Percentiles rank a stretch among this genome's conserved stretches.
Conservation (phyloP, 1,284 basidiomycete genomes). For the Malassezia dermatis region DNA sequence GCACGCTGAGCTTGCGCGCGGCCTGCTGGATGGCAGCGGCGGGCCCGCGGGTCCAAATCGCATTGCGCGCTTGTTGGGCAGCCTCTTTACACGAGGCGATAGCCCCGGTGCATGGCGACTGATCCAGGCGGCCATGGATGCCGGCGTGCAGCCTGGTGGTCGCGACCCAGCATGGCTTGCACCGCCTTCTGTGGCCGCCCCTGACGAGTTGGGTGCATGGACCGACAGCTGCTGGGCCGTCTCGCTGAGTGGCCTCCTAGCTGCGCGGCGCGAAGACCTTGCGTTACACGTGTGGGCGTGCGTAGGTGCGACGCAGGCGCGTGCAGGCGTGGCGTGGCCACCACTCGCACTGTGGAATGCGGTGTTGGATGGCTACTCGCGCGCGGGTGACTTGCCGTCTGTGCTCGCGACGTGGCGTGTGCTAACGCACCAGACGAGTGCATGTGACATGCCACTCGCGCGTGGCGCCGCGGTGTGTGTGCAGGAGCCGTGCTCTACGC, state of each 20-base stretch:
- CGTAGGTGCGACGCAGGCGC: slow-evolving; percentile 8
- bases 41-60: slow-evolving; percentile 20
- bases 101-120: slow-evolving; percentile 16
- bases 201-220: slow-evolving; percentile 13
- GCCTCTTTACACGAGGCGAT: slow-evolving; percentile 22
- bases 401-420: slow-evolving; percentile 25
- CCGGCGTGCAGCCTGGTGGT: slow-evolving; percentile 14
- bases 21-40: slow-evolving; percentile 24
- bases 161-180: slow-evolving; percentile 10
- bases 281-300: slow-evolving; percentile 28
- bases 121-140: slow-evolving; percentile 24
- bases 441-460: background rate
- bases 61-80: slow-evolving; percentile 28
- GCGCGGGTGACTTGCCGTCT: slow-evolving; percentile 20
- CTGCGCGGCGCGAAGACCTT: slow-evolving; percentile 19
- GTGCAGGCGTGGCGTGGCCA: slow-evolving; percentile 7
- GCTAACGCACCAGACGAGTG: slow-evolving; percentile 4
- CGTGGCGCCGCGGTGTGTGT: background rate
- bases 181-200: background rate
- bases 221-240: slow-evolving; percentile 34
- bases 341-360: slow-evolving; percentile 29
- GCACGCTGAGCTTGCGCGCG: slow-evolving; percentile 26
- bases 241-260: slow-evolving; percentile 25
- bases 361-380: slow-evolving; percentile 31
- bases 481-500: background rate